Percentiles rank a stretch among this genome's conserved stretches.
Conservation (phyloP, 805 yeast genomes). For the Dipodascus albidus region DNA sequence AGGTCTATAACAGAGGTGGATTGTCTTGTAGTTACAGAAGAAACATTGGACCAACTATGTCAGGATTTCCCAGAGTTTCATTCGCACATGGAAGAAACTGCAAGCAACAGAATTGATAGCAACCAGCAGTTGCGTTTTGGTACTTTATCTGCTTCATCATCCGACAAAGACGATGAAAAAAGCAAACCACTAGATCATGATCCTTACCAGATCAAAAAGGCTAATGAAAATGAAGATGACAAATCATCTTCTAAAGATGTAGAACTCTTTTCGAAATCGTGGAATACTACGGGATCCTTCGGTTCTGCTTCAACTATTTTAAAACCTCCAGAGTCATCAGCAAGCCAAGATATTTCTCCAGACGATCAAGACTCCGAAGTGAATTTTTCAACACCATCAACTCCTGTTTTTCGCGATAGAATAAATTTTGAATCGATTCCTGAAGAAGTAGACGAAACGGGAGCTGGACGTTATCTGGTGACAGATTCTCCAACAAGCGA, state of each 20-base stretch:
- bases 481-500: not conserved
- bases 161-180: not conserved
- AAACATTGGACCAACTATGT: constrained; percentile 42
- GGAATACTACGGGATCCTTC: constrained; percentile 2
- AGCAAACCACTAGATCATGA: constrained; percentile 15
- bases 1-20: constrained; percentile 51
- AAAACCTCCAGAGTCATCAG: not conserved
- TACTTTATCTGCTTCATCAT: constrained; percentile 3
- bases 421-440: not conserved
- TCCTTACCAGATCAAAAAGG: constrained; percentile 9
- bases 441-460: not conserved
- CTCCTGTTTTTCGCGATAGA: not conserved
- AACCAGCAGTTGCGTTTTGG: constrained; percentile 13
- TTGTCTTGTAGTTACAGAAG: constrained; percentile 47
- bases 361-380: not conserved
- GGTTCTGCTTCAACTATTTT: not conserved
- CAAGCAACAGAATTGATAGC: constrained; percentile 35
- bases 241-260: not conserved
- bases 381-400: not conserved
- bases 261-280: constrained; percentile 3
- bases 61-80: constrained; percentile 45
- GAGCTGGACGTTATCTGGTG: not conserved
- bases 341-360: not conserved
- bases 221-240: not conserved
- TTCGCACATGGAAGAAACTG: constrained; percentile 50